Evolutionary conservation across 805 yeast genomes (phyloP), one percentile per base, ranked within the genome.

Genomic region (Wickerhamiella slavikovae): DNA sequence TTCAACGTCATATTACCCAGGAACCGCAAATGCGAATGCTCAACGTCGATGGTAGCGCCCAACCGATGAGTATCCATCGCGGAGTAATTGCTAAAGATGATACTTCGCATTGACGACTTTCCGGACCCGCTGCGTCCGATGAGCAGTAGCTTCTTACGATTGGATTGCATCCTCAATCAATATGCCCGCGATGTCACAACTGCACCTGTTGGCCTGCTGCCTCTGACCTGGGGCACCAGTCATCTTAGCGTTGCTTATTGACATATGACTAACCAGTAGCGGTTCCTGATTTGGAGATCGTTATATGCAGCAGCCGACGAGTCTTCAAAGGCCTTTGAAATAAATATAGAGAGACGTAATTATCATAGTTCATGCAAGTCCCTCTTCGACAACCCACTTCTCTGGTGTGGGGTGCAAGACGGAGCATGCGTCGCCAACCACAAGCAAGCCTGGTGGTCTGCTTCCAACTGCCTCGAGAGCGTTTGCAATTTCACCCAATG

Each of bases 1-100:
- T 85, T 85, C 27, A 89, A 58, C 1, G 95, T 82, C 91, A 89
- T 80, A 48, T 85, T 83, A 1, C 94, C 94, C 35, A 89, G 58
- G 44, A 89, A 83, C 29, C 96, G 59, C 32, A 89, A 55, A 53
- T 85, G 93, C 2, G 95, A 80, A 47, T 89, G 94, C 47, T 89
- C 98, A n/a, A 89, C 95, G 47, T 89, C 98, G 33, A 89, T 83
- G 1, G 98, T 89, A 8, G 98, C 96, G 2, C 96, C 96, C 10
- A 89, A 54, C 34, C 96, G 62, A 38, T 96, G 64, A 3, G 98
- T 89, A 48, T 89, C 98, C 47, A 85, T 78, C 0, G 98, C 98
- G 2, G 93, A 78, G 52, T 89, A 89, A 47, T 89, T 89, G 42
- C 91, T 42, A 52, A 89, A 89, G 40, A 89, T 89, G 36, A 89